These are phyloP conservation scores for Pezicula radicicola DNA, from an alignment of 2,329 filamentous ascomycete species.

Conservation along the genomic window DNA sequence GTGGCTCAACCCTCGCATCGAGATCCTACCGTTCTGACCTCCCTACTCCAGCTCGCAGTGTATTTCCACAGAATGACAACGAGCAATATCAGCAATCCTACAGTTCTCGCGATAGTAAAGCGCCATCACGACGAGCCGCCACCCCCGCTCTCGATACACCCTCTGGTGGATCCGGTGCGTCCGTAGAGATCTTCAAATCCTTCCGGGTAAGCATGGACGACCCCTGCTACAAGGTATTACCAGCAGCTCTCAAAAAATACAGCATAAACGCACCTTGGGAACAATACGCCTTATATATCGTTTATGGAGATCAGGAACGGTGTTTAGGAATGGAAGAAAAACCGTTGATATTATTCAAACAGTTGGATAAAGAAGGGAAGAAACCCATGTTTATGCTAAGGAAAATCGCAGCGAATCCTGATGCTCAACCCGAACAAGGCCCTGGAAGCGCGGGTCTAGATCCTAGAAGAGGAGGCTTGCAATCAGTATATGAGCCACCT, in stretches of 20 bases:
- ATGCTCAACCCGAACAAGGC: slow-evolving; percentile 41
- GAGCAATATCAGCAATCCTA: slow-evolving; percentile 24
- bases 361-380: slow-evolving; percentile 92
- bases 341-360: slow-evolving; percentile 93
- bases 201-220: slow-evolving; percentile 98
- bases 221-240: slow-evolving; percentile 94
- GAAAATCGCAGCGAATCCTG: slow-evolving; percentile 28
- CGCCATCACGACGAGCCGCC: slow-evolving; percentile 52
- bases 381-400: slow-evolving; percentile 99
- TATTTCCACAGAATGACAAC: slow-evolving; percentile 49
- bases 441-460: slow-evolving; percentile 26
- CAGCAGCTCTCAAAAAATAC: slow-evolving; percentile 94
- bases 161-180: slow-evolving; percentile 41
- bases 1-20: slow-evolving; percentile 48
- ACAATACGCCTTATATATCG: slow-evolving; percentile 96
- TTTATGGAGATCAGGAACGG: slow-evolving; percentile 96
- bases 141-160: slow-evolving; percentile 62
- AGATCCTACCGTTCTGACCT: slow-evolving; percentile 58
- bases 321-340: slow-evolving; percentile 91
- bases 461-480: slow-evolving; percentile 17
- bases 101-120: slow-evolving; percentile 27
- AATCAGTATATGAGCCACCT: slow-evolving; percentile 25
- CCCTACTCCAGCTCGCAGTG: slow-evolving; percentile 50
- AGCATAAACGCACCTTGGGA: slow-evolving; percentile 98
- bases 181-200: slow-evolving; percentile 97